Conservation (phyloP, 2,329 filamentous ascomycete genomes). For the Fusarium musae region DNA sequence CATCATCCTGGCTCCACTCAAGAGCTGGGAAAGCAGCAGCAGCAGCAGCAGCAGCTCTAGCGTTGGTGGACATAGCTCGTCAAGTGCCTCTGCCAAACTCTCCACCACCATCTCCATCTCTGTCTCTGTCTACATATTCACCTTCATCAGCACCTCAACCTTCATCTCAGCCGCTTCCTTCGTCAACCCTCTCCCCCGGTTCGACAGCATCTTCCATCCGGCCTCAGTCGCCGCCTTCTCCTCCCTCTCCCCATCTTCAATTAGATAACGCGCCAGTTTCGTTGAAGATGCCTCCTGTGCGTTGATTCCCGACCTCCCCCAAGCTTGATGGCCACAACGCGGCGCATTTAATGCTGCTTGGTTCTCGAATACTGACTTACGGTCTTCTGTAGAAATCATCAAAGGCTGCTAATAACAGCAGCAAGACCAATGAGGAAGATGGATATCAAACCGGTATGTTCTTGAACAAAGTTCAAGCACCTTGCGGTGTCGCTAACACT, state of each 20-base stretch:
- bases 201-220: slow-evolving; percentile 47
- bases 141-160: slow-evolving; percentile 27
- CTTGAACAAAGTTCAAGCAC: slow-evolving; percentile 10
- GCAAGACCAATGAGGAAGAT: slow-evolving; percentile 50
- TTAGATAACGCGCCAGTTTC: slow-evolving; percentile 43
- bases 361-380: slow-evolving; percentile 32
- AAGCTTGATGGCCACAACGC: slow-evolving; percentile 28
- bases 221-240: slow-evolving; percentile 45
- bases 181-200: slow-evolving; percentile 47
- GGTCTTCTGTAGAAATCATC: slow-evolving; percentile 34
- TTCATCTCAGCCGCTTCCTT: slow-evolving; percentile 48
- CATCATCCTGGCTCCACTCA: slow-evolving; percentile 50
- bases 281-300: slow-evolving; percentile 67
- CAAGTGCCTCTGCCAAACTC: slow-evolving; percentile 56
- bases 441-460: slow-evolving; percentile 54
- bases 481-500: slow-evolving; percentile 42
- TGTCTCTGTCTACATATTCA: slow-evolving; percentile 46
- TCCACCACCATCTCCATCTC: slow-evolving; percentile 54
- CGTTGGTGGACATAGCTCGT: slow-evolving; percentile 51
- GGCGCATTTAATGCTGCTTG: slow-evolving; percentile 20
- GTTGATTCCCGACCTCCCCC: slow-evolving; percentile 47
- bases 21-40: slow-evolving; percentile 26
- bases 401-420: slow-evolving; percentile 45
- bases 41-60: slow-evolving; percentile 26
- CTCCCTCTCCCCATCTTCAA: slow-evolving; percentile 42